Evolutionary conservation across 495 filamentous ascomycete species (phyloP).

Genomic region (Penicillium steckii): DNA sequence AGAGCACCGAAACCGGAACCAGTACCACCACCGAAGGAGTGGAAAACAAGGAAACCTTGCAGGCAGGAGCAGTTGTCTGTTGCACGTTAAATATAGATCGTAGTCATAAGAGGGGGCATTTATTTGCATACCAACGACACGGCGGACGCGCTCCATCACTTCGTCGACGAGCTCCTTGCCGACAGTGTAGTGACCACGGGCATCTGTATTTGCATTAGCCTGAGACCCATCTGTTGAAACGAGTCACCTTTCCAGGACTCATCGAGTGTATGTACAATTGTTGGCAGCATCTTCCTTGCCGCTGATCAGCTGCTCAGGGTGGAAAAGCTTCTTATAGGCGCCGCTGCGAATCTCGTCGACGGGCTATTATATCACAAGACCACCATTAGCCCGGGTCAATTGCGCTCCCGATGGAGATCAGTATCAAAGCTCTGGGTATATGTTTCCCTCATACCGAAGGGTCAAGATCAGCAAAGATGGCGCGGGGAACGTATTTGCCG

Average conservation of each 20-base stretch:
- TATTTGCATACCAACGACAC: constrained; percentile 64
- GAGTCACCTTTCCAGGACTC: background rate
- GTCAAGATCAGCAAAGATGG: constrained; percentile 46
- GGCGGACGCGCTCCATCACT: constrained; percentile 81
- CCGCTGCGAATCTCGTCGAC: constrained; percentile 92
- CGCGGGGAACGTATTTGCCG: constrained; percentile 88
- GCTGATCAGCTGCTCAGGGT: constrained; percentile 83
- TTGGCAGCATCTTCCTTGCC: constrained; percentile 95
- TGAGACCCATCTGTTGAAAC: background rate
- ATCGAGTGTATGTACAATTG: constrained; percentile 57
- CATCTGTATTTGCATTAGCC: constrained; percentile 54
- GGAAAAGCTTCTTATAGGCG: constrained; percentile 80
- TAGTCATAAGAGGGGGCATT: background rate
- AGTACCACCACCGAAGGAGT: constrained; percentile 91
- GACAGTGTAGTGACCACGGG: constrained; percentile 89
- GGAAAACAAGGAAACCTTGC: constrained; percentile 91
- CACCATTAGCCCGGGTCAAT: background rate
- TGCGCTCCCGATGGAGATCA: no score
- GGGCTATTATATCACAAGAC: constrained; percentile 43
- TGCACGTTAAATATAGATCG: constrained; percentile 14
- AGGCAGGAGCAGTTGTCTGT: constrained; percentile 87
- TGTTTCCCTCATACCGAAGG: constrained; percentile 56
- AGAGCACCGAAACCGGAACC: constrained; percentile 89
- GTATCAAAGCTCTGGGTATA: no score
- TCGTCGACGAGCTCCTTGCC: constrained; percentile 87